Conservation (phyloP, 192 early-diverging fungal genomes). For the Cetraspora pellucida region DNA sequence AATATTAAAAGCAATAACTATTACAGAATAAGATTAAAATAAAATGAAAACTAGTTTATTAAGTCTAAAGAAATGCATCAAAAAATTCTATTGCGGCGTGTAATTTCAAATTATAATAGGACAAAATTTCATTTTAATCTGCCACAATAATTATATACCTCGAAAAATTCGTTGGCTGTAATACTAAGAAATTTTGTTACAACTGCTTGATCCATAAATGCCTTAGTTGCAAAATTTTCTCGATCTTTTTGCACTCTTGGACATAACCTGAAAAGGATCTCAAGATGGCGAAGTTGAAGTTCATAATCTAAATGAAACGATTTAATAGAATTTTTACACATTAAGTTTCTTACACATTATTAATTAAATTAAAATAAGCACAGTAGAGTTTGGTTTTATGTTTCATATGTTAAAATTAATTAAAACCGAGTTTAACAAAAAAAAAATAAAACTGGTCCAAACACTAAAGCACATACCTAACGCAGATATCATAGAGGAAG, state of each 20-base stretch:
- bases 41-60: too few relatives aligned
- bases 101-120: too few relatives aligned
- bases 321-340: neutral
- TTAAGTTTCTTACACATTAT: neutral
- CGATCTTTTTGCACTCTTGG: slow-evolving; percentile 24
- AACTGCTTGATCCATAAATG: neutral
- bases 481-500: slow-evolving; percentile 15
- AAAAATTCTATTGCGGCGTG: too few relatives aligned
- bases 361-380: too few relatives aligned
- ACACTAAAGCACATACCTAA: neutral
- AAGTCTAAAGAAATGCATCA: too few relatives aligned
- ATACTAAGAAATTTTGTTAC: slow-evolving; percentile 19
- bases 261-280: slow-evolving; percentile 20
- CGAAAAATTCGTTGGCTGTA: slow-evolving; percentile 16
- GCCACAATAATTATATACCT: neutral
- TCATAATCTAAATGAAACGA: slow-evolving; percentile 12
- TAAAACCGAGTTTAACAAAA: too few relatives aligned
- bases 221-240: slow-evolving; percentile 25
- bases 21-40: too few relatives aligned
- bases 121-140: too few relatives aligned
- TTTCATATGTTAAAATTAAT: too few relatives aligned
- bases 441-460: neutral
- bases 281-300: slow-evolving; percentile 24
- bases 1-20: neutral
- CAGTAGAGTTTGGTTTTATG: too few relatives aligned